Evolutionary conservation across 768 basidiomycete species (phyloP).

Genomic region (Porphyrellus cyaneotinctus): DNA sequence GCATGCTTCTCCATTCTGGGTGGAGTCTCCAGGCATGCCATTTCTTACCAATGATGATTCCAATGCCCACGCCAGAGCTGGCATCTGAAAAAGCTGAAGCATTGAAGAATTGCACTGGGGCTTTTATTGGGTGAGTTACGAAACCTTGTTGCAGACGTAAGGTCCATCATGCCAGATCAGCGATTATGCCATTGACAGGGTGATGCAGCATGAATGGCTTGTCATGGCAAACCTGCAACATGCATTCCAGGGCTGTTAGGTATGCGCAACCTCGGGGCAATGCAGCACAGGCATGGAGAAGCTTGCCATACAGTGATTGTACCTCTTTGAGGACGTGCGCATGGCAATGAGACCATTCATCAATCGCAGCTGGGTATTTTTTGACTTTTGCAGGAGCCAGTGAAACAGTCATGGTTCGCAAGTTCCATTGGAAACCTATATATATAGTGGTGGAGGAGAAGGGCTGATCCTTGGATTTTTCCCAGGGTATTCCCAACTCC

Average conservation of each 20-base stretch:
- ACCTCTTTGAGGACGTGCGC: not conserved
- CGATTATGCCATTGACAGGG: too few species aligned
- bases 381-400: slow-evolving; percentile 24
- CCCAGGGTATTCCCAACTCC: not conserved
- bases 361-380: slow-evolving; percentile 10
- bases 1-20: not conserved
- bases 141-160: too few species aligned
- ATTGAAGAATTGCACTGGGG: too few species aligned
- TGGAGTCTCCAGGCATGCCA: not conserved
- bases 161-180: too few species aligned
- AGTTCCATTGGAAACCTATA: slow-evolving; percentile 38
- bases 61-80: not conserved
- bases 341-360: not conserved
- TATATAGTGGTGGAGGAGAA: not conserved
- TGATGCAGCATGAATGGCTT: too few species aligned
- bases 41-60: not conserved
- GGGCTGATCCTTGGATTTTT: not conserved
- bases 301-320: not conserved
- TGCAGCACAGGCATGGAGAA: not conserved
- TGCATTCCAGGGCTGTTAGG: too few species aligned
- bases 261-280: not conserved
- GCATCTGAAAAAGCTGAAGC: too few species aligned
- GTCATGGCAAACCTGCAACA: too few species aligned
- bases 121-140: too few species aligned
- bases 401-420: slow-evolving; percentile 16